Evolutionary conservation across 352 stramenopile species (phyloP).

Genomic region (Phytophthora fragariae): DNA sequence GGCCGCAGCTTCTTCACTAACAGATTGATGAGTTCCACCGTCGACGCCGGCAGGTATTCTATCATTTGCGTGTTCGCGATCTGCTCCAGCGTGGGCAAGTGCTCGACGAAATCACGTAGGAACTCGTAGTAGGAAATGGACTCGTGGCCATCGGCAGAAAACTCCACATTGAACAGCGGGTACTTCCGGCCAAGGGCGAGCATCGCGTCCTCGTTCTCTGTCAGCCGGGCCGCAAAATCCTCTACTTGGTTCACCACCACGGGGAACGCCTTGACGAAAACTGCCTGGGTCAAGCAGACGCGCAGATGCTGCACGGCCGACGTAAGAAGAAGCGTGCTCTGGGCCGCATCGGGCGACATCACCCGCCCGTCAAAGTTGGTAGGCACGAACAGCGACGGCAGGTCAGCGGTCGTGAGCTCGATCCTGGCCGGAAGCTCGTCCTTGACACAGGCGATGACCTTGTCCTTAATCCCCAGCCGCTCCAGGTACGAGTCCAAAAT

Average conservation of each 20-base stretch:
- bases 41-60: constrained; percentile 46
- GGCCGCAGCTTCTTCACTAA: constrained; percentile 81
- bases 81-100: constrained; percentile 57
- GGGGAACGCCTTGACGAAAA: constrained; percentile 64
- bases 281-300: constrained; percentile 54
- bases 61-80: constrained; percentile 62
- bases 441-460: constrained; percentile 69
- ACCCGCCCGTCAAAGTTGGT: constrained; percentile 65
- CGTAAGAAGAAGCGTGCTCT: constrained; percentile 61
- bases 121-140: constrained; percentile 71
- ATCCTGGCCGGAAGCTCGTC: constrained; percentile 57
- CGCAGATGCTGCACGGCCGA: constrained; percentile 69
- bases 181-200: constrained; percentile 59
- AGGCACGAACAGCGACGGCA: constrained; percentile 66
- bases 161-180: constrained; percentile 52
- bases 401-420: constrained; percentile 46
- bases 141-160: constrained; percentile 30
- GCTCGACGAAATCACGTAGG: constrained; percentile 57
- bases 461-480: constrained; percentile 75
- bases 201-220: constrained; percentile 41
- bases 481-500: constrained; percentile 71
- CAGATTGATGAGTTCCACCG: constrained; percentile 62
- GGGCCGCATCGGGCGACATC: constrained; percentile 42
- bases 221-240: constrained; percentile 57
- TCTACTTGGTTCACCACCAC: constrained; percentile 61